Percentiles rank a stretch among this genome's conserved stretches.
These are phyloP conservation scores for Psilocybe tampanensis DNA, from an alignment of 768 basidiomycete species.

Conservation along the genomic window DNA sequence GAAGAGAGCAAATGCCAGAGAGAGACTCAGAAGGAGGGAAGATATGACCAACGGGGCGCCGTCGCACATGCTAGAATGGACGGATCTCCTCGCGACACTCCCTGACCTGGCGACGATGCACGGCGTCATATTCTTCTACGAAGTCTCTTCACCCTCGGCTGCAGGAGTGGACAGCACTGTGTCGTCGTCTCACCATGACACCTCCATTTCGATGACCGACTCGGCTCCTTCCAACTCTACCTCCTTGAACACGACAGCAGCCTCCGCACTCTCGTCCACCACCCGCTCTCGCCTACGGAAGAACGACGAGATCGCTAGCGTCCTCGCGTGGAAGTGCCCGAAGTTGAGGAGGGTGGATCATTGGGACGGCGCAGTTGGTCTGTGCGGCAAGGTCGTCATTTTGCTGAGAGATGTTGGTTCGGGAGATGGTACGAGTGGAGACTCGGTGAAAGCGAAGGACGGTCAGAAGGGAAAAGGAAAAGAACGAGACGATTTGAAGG, in stretches of 20 bases:
- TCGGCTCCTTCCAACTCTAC: neutral
- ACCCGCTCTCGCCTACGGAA: constrained; percentile 66
- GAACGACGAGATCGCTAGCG: constrained; percentile 66
- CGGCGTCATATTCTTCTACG: constrained; percentile 70
- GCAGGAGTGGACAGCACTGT: neutral
- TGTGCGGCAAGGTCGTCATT: constrained; percentile 51
- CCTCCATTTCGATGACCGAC: neutral
- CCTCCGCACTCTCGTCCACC: no score
- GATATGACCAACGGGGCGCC: no score
- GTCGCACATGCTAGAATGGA: constrained; percentile 60
- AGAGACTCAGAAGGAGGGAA: no score
- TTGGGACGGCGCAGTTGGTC: constrained; percentile 57
- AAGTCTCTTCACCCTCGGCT: constrained; percentile 44
- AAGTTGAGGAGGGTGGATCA: constrained; percentile 65
- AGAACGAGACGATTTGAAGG: neutral
- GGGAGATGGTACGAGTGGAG: neutral
- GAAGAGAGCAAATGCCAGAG: no score
- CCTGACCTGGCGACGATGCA: constrained; percentile 60
- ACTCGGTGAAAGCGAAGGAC: no score
- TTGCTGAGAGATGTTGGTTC: constrained; percentile 31
- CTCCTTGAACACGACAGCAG: neutral
- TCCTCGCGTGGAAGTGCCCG: constrained; percentile 64
- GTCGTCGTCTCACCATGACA: neutral
- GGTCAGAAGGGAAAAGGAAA: no score
- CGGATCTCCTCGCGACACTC: constrained; percentile 50